These are phyloP conservation scores for Acorus gramineus DNA, from an alignment of 106 monocot species.

Conservation along the genomic window DNA sequence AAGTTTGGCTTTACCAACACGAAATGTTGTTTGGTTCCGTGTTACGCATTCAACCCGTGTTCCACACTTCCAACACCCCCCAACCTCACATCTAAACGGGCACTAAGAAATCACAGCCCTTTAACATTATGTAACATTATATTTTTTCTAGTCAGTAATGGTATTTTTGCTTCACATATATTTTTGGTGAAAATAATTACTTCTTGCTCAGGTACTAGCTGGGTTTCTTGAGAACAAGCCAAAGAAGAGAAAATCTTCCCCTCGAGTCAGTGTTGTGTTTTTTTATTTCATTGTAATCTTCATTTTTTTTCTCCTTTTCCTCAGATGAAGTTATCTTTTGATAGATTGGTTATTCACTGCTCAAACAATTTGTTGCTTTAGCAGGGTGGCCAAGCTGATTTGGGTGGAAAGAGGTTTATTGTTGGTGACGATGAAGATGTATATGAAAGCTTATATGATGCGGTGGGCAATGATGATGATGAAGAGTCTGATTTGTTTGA, in stretches of 20 bases:
- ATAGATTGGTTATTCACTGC: neutral
- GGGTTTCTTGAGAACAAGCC: slow-evolving; percentile 15
- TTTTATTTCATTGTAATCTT: neutral
- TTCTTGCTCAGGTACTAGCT: slow-evolving; percentile 11
- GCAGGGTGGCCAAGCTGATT: slow-evolving; percentile 12
- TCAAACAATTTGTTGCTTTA: neutral
- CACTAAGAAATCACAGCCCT: too few relatives aligned
- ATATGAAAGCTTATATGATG: slow-evolving; percentile 6
- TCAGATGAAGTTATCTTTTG: neutral
- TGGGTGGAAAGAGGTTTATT: slow-evolving; percentile 15
- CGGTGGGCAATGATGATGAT: slow-evolving; percentile 18
- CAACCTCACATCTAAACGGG: too few relatives aligned
- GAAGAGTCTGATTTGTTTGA: slow-evolving; percentile 41
- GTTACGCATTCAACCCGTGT: too few relatives aligned
- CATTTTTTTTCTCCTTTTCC: too few relatives aligned
- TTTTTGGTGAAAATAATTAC: slow-evolving; percentile 1
- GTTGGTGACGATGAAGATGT: slow-evolving; percentile 22
- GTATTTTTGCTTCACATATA: neutral
- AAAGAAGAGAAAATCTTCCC: slow-evolving; percentile 4
- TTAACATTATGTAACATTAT: too few relatives aligned
- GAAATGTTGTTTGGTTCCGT: too few relatives aligned
- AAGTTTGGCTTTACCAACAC: too few relatives aligned
- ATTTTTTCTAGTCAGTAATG: neutral
- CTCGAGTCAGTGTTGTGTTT: slow-evolving; percentile 16
- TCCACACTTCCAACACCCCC: too few relatives aligned